Base-by-base conservation (phyloP, 805 yeast species). In the Brettanomyces nanus region DNA sequence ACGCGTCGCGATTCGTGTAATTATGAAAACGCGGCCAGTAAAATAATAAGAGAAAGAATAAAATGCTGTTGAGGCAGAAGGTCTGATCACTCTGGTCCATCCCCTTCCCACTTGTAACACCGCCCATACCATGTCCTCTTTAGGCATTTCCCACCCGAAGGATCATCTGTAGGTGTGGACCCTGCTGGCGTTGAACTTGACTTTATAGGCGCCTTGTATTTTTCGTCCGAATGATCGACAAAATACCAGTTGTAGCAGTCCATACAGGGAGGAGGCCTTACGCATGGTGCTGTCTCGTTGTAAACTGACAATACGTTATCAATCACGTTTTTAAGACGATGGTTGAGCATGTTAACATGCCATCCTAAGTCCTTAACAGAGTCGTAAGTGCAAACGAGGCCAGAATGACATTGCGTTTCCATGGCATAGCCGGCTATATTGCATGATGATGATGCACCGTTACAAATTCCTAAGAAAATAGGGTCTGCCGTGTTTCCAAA, bases 401-500 rank as follows among this genome's bases (percentile, higher is more conserved):
- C 98, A 0, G 95, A 73, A 57, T 92, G 98, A 56, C 98, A 92
- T 33, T 80, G 80, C 0, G 96, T 80, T 53, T 92, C 98, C 95
- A 92, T 80, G 9, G 97, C 98, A 58, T 86, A 92, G 0, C 98
- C 98, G 1, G 85, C 96, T 6, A 85, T 69, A 42, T 90, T 79
- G 59, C 98, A 92, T 2, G 89, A 61, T 0, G 94, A 80, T 4
- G 90, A 77, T 1, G 92, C 94, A 7, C 98, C 98, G 52, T 84
- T 87, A 57, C 98, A 92, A 6, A 86, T 89, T 0, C 98, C 98
- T 90, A 89, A 82, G 52, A 70, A 92, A 2, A 92, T 85, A 1
- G 98, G 98, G 56, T 92, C 98, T 0, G 96, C 97, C 2, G 92
- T 92, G 56, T 92, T 90, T 3, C 98, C 98, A 54, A 92, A 65